Base-by-base conservation (phyloP, 2,329 filamentous ascomycete species). In the Ophiostoma piceae region DNA sequence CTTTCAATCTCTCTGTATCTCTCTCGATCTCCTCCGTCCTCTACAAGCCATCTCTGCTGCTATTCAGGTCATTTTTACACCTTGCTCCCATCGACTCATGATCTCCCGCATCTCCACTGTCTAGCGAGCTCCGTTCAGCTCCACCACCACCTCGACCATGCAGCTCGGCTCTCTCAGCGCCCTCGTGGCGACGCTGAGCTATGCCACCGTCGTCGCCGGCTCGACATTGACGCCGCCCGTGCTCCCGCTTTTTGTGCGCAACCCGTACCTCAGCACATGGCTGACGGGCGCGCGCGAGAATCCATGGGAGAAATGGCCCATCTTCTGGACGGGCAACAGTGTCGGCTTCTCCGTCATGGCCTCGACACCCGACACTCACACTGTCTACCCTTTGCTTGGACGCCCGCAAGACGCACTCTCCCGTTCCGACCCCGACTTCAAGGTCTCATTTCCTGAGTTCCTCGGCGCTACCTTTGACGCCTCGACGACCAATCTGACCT, bases 291-390 rank as follows among this genome's bases (percentile, higher is more conserved):
- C 92, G 57, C 85, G 92, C 74, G 85, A 90, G 70, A 84, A 84
- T 65, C 92, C 92, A 1, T 96, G 92, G 92, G 85, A 87, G 69
- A 85, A 87, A 79, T 96, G 92, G 92, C 92, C 92, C 32, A 94
- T 94, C 78, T 79, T 79, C 71, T 78, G 75, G 75, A 79, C 76
- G 2, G 77, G 76, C 16, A 73, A 76, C 66, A 77, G 76, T 69
- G 77, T 85, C 68, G 84, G 83, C 14, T 83, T 85, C 74, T 82
- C 82, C 3, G 77, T 84, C 62, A 82, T 85, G 80, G 82, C 81
- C 32, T 78, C 79, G 1, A 78, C 84, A 35, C 80, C 82, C 0
- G 77, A 78, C 6, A 78, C 79, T 3, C 76, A 77, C 41, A 79
- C 77, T 8, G 80, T 84, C 43, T 85, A 83, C 71, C 83, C 84